Evolutionary conservation across 2,329 filamentous ascomycete genomes (phyloP).

Genomic region (Beauveria asiatica): DNA sequence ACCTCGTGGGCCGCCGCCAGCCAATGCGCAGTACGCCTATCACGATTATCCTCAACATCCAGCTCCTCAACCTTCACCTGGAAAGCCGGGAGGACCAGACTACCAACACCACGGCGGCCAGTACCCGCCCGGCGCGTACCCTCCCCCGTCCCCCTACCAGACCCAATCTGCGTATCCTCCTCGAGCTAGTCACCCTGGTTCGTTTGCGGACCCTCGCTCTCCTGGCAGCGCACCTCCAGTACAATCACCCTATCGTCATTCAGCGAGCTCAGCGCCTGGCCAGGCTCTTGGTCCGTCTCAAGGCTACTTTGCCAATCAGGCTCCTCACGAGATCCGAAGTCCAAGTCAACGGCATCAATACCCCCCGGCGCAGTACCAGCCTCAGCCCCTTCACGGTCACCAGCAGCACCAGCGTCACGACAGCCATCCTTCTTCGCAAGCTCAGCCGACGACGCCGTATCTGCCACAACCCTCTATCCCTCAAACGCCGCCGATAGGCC

Average conservation of each 20-base stretch:
- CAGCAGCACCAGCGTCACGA: constrained; percentile 34
- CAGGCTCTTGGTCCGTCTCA: constrained; percentile 29
- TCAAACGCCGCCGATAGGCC: constrained; percentile 42
- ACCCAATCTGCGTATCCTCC: constrained; percentile 33
- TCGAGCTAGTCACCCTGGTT: constrained; percentile 32
- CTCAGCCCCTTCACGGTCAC: constrained; percentile 1
- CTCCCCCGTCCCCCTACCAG: constrained; percentile 31
- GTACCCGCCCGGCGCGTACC: constrained; percentile 26
- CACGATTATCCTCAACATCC: constrained; percentile 40
- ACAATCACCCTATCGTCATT: constrained; percentile 42
- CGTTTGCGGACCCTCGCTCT: constrained; percentile 41
- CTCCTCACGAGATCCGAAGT: constrained; percentile 36
- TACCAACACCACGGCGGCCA: constrained; percentile 26
- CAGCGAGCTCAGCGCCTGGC: constrained; percentile 32
- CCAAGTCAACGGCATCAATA: constrained; percentile 46
- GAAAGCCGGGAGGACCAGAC: constrained; percentile 37
- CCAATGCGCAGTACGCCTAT: constrained; percentile 37
- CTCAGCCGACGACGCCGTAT: constrained; percentile 31
- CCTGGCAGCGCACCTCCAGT: constrained; percentile 36
- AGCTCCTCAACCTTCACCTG: constrained; percentile 42
- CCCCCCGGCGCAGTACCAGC: constrained; percentile 31
- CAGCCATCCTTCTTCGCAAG: constrained; percentile 33
- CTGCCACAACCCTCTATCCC: constrained; percentile 33
- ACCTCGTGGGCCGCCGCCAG: constrained; percentile 27
- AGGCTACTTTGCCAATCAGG: constrained; percentile 38